Conservation (phyloP, 148 eudicot genomes). For the Vaccinium corymbosum region DNA sequence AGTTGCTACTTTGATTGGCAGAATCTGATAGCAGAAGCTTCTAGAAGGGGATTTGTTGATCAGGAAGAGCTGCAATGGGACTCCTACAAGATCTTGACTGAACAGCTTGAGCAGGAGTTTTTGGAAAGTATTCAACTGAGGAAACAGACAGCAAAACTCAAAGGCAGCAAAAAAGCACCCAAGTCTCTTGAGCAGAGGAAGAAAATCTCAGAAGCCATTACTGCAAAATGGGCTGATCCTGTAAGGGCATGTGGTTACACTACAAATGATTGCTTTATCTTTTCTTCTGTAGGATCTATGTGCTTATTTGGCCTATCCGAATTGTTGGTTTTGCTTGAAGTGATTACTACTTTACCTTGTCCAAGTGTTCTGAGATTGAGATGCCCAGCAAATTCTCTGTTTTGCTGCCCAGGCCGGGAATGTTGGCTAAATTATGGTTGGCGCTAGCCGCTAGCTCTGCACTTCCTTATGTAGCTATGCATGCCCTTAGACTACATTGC, state of each 20-base stretch:
- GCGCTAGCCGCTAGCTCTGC: not conserved
- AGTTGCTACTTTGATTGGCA: slow-evolving; percentile 74
- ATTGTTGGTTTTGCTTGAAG: not conserved
- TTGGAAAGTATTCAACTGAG: slow-evolving; percentile 58
- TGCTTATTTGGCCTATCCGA: not conserved
- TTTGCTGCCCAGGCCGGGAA: not conserved
- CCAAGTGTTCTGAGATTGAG: slow-evolving; percentile 1
- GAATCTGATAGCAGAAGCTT: slow-evolving; percentile 72
- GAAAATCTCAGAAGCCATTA: slow-evolving; percentile 82
- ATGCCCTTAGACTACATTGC: not conserved
- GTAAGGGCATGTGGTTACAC: slow-evolving; percentile 39
- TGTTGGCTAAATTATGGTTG: not conserved
- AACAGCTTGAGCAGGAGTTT: slow-evolving; percentile 69
- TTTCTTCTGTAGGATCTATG: slow-evolving; percentile 7
- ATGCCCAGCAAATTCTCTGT: not conserved
- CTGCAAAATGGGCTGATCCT: slow-evolving; percentile 98
- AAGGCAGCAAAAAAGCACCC: slow-evolving; percentile 71
- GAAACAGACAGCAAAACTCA: slow-evolving; percentile 37
- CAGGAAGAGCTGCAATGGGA: slow-evolving; percentile 88
- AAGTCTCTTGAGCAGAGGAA: slow-evolving; percentile 75
- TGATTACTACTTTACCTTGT: not conserved
- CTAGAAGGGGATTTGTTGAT: slow-evolving; percentile 53
- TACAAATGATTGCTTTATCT: not conserved
- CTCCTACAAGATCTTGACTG: slow-evolving; percentile 57
- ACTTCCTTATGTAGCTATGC: not conserved